phyloP scores from a whole-genome alignment of 495 filamentous ascomycete species.

The Neurospora discreta region DNA sequence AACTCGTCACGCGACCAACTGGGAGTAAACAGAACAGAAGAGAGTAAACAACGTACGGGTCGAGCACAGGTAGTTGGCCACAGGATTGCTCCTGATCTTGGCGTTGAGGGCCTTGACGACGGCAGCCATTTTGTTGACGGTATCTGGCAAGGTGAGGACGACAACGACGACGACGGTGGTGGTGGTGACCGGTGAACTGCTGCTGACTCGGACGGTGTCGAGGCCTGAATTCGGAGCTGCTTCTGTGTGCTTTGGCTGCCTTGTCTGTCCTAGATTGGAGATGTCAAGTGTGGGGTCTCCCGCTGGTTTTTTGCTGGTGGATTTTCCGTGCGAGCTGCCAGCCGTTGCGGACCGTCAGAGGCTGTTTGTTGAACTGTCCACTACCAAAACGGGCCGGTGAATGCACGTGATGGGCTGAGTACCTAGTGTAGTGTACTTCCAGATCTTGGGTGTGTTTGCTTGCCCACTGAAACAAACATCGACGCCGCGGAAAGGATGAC shows the following conservation, averaged over 20 bases:
- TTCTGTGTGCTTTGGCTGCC: background rate
- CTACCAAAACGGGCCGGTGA: background rate
- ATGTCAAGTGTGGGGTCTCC: background rate
- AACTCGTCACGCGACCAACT: too few relatives aligned
- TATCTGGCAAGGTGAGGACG: background rate
- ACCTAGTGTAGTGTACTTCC: too few relatives aligned
- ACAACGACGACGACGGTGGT: too few relatives aligned
- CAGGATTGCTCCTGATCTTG: slow-evolving; percentile 81
- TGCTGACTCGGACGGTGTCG: background rate
- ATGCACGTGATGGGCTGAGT: background rate
- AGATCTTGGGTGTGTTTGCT: background rate
- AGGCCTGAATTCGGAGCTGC: background rate
- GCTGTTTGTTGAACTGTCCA: background rate
- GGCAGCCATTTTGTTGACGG: slow-evolving; percentile 54
- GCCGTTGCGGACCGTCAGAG: background rate
- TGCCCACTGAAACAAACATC: background rate
- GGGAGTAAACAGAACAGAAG: background rate
- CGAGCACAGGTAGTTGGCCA: slow-evolving; percentile 81
- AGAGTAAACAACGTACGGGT: slow-evolving; percentile 59
- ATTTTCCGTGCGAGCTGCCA: background rate
- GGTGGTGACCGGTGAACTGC: background rate
- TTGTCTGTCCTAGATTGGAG: background rate
- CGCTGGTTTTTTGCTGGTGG: background rate
- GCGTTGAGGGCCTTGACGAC: slow-evolving; percentile 81
- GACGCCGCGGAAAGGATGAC: background rate